These are phyloP conservation scores for Aspergillus baeticus DNA, from an alignment of 495 filamentous ascomycete genomes.

Conservation along the genomic window DNA sequence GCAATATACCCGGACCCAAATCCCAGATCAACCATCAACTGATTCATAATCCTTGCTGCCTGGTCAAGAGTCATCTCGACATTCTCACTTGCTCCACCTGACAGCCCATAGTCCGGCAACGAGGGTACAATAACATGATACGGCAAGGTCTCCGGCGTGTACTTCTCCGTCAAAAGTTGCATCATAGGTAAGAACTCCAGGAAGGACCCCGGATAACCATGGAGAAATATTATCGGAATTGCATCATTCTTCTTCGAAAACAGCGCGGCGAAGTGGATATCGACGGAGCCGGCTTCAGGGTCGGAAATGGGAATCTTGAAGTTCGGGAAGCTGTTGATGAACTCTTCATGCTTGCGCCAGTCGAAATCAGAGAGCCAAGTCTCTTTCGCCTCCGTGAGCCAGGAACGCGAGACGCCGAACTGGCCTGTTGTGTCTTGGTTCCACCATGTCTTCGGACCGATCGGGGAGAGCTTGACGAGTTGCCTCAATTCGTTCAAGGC, in stretches of 20 bases:
- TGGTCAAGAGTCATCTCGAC: slow-evolving; percentile 43
- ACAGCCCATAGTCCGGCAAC: slow-evolving; percentile 61
- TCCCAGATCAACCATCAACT: slow-evolving; percentile 58
- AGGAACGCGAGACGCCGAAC: slow-evolving; percentile 56
- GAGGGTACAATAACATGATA: slow-evolving; percentile 68
- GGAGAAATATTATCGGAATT: slow-evolving; percentile 57
- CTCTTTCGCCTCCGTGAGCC: slow-evolving; percentile 49
- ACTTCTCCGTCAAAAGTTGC: slow-evolving; percentile 44
- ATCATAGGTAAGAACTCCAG: slow-evolving; percentile 37
- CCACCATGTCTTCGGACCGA: slow-evolving; percentile 53
- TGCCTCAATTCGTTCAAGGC: slow-evolving; percentile 47
- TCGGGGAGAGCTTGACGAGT: slow-evolving; percentile 49
- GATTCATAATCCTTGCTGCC: slow-evolving; percentile 50
- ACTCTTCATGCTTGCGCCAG: slow-evolving; percentile 31
- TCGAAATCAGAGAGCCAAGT: slow-evolving; percentile 48
- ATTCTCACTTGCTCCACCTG: slow-evolving; percentile 47
- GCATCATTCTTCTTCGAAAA: slow-evolving; percentile 60
- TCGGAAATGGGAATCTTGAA: slow-evolving; percentile 52
- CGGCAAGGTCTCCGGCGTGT: slow-evolving; percentile 53
- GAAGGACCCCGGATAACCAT: slow-evolving; percentile 54
- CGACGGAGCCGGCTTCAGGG: slow-evolving; percentile 15
- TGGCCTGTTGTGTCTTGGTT: slow-evolving; percentile 41
- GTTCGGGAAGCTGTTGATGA: slow-evolving; percentile 64
- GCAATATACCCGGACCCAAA: slow-evolving; percentile 59
- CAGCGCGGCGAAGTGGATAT: slow-evolving; percentile 61